Conservation (phyloP, 2,329 filamentous ascomycete genomes). For the Proliferodiscus dingleyae region DNA sequence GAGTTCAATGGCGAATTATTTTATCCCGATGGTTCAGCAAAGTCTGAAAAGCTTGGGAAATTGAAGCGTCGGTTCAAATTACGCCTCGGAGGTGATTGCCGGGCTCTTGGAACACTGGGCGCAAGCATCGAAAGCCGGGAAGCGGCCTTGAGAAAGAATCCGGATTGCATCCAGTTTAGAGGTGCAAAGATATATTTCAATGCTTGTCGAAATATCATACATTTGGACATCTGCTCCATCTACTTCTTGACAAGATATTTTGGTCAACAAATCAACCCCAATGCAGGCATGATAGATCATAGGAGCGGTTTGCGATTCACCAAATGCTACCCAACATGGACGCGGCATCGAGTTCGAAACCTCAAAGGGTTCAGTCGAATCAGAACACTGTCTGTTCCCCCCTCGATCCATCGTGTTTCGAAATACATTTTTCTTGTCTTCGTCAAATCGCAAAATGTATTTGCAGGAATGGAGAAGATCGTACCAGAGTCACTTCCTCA, state of each 20-base stretch:
- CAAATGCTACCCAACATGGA: too few species aligned
- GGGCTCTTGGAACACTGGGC: background rate
- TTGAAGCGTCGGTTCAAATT: background rate
- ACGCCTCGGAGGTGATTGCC: background rate
- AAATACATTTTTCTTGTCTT: too few species aligned
- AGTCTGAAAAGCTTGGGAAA: background rate
- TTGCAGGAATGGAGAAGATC: too few species aligned
- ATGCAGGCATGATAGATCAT: too few species aligned
- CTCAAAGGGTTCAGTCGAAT: too few species aligned
- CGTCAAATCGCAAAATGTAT: too few species aligned
- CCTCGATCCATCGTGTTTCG: too few species aligned
- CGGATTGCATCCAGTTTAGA: background rate
- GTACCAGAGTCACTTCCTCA: too few species aligned
- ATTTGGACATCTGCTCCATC: background rate
- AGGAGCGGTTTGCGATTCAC: too few species aligned
- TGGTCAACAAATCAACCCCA: background rate
- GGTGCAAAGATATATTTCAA: background rate
- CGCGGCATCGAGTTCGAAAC: too few species aligned
- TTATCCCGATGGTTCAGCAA: background rate
- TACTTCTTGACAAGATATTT: background rate
- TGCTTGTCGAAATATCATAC: background rate
- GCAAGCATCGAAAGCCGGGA: background rate
- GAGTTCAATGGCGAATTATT: background rate
- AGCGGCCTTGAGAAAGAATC: background rate
- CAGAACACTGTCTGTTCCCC: too few species aligned